Evolutionary conservation across 768 basidiomycete species (phyloP).

Genomic region (Leucocoprinus sp.): DNA sequence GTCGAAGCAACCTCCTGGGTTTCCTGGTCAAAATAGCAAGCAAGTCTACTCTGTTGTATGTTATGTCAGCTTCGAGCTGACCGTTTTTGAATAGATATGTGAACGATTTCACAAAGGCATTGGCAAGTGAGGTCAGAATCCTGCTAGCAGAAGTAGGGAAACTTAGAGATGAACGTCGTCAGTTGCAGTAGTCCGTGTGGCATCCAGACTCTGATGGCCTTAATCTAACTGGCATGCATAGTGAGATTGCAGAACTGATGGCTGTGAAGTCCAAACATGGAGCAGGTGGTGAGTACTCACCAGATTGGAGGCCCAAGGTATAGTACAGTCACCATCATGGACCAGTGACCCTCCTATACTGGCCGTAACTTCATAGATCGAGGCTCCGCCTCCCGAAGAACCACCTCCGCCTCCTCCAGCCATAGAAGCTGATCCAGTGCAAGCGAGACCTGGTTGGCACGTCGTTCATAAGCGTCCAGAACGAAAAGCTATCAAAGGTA

Average conservation of each 20-base stretch:
- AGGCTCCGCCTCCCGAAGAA: slow-evolving; percentile 27
- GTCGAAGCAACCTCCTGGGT: slow-evolving; percentile 7
- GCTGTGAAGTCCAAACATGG: slow-evolving; percentile 76
- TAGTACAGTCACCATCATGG: slow-evolving; percentile 12
- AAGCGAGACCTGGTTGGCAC: slow-evolving; percentile 68
- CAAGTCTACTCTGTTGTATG: not conserved
- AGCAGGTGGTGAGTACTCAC: slow-evolving; percentile 68
- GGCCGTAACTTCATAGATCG: slow-evolving; percentile 17
- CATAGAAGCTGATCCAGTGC: slow-evolving; percentile 36
- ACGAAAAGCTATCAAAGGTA: slow-evolving; percentile 37
- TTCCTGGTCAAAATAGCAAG: slow-evolving; percentile 3
- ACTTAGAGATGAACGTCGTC: slow-evolving; percentile 66
- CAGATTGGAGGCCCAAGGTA: slow-evolving; percentile 65
- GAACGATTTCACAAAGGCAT: slow-evolving; percentile 77
- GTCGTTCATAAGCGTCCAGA: slow-evolving; percentile 58
- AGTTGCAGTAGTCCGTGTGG: slow-evolving; percentile 62
- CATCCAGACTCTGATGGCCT: not conserved
- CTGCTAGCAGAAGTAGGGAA: slow-evolving; percentile 76
- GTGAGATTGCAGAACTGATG: slow-evolving; percentile 83
- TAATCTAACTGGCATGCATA: slow-evolving; percentile 17
- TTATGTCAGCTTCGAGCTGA: not conserved
- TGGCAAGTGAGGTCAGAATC: slow-evolving; percentile 72
- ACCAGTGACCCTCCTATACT: slow-evolving; percentile 2
- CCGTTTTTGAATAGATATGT: slow-evolving; percentile 22
- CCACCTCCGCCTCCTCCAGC: slow-evolving; percentile 37